Evolutionary conservation across 306 rosid genomes (phyloP).

Genomic region (Crotalaria pallida): DNA sequence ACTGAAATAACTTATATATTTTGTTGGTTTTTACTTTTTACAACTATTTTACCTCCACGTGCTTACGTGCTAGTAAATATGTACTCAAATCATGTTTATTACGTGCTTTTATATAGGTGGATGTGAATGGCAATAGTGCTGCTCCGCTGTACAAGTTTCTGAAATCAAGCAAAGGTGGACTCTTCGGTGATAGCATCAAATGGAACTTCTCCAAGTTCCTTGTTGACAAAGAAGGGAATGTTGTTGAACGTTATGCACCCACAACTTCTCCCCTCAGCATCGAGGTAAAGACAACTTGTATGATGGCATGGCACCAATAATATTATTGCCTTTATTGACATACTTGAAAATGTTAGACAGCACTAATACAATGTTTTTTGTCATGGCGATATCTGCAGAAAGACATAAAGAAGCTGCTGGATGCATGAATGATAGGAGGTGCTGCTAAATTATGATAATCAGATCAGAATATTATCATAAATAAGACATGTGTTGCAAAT

Average conservation of each 20-base stretch:
- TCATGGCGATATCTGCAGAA: conserved; percentile 25
- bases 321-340: background rate
- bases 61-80: background rate
- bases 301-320: background rate
- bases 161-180: conserved; percentile 70
- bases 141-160: conserved; percentile 65
- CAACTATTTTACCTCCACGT: background rate
- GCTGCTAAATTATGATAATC: background rate
- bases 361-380: background rate
- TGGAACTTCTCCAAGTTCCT: conserved; percentile 81
- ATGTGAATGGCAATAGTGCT: conserved; percentile 70
- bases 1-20: background rate
- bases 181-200: conserved; percentile 57
- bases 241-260: conserved; percentile 64
- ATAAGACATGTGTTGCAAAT: conserved; percentile 18
- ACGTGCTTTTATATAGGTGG: conserved; percentile 38
- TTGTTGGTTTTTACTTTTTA: background rate
- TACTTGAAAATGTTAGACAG: background rate
- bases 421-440: conserved; percentile 21
- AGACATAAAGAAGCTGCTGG: conserved; percentile 33
- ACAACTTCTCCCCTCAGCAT: conserved; percentile 76
- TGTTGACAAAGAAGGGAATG: conserved; percentile 63
- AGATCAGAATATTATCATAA: background rate
- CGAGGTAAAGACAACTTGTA: conserved; percentile 38
- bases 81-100: background rate